Conservation (phyloP, 441 rosid genomes). For the Melastoma candidum region DNA sequence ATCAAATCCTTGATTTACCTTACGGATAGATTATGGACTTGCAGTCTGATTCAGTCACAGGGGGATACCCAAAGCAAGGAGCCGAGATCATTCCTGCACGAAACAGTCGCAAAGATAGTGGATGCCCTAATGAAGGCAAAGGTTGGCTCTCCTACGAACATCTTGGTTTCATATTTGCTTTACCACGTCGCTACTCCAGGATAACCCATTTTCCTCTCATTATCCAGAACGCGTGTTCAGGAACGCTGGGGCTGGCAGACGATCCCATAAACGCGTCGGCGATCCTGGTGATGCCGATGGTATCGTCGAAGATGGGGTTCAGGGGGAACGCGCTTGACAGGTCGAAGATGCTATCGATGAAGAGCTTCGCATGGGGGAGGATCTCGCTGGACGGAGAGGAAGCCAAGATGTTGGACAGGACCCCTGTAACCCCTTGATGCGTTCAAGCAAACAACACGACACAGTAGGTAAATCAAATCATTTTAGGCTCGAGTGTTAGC, state of each 20-base stretch:
- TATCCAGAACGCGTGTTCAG: conserved; percentile 58
- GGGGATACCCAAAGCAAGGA: conserved; percentile 53
- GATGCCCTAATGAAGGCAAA: conserved; percentile 64
- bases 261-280: conserved; percentile 95
- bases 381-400: conserved; percentile 43
- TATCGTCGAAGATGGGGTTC: conserved; percentile 86
- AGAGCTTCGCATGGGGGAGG: conserved; percentile 64
- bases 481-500: no score
- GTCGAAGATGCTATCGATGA: conserved; percentile 52
- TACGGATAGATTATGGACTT: background rate
- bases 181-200: background rate
- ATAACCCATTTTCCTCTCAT: background rate
- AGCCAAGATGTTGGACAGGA: conserved; percentile 26
- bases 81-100: conserved; percentile 46
- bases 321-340: conserved; percentile 65
- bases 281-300: conserved; percentile 91
- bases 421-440: conserved; percentile 23
- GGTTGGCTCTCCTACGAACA: conserved; percentile 29
- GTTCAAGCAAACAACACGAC: no score
- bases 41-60: conserved; percentile 45
- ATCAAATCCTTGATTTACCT: background rate
- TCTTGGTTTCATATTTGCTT: background rate
- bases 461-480: no score
- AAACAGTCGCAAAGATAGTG: conserved; percentile 35
- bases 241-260: conserved; percentile 74